phyloP scores from a whole-genome alignment of 805 yeast genomes.

The Sugiyamaella lignohabitans region DNA sequence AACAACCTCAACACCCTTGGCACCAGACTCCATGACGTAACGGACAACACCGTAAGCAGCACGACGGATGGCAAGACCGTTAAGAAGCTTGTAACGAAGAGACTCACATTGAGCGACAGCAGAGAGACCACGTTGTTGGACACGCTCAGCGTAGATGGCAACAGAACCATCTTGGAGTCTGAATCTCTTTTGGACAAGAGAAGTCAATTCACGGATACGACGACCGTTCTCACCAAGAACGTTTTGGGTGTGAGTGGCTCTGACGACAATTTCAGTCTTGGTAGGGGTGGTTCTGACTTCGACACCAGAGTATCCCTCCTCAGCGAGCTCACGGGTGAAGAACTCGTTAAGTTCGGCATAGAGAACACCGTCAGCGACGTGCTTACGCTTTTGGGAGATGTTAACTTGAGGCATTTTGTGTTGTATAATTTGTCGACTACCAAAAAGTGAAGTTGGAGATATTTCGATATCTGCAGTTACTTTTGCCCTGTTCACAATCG shows the following conservation, averaged over 20 bases:
- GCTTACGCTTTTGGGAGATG: conserved; percentile 97
- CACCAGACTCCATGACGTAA: conserved; percentile 99
- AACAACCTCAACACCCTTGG: conserved; percentile 99
- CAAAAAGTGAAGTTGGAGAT: conserved; percentile 4
- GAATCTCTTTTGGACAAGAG: conserved; percentile 98
- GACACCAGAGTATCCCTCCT: conserved; percentile 99
- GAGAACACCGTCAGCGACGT: conserved; percentile 99
- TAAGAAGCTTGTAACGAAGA: conserved; percentile 92
- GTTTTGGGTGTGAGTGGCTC: conserved; percentile 98
- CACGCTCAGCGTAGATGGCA: conserved; percentile 96
- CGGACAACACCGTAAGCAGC: conserved; percentile 99
- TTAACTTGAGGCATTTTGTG: conserved; percentile 33
- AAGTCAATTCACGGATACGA: conserved; percentile 97
- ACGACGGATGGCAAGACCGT: conserved; percentile 99
- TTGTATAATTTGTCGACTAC: background rate
- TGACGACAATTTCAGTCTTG: conserved; percentile 96
- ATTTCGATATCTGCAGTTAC: too few species aligned
- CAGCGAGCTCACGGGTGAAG: conserved; percentile 99
- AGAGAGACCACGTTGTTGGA: conserved; percentile 98
- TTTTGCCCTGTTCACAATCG: too few species aligned
- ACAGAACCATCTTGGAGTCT: conserved; percentile 88
- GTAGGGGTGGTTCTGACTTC: conserved; percentile 98
- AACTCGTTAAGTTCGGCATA: conserved; percentile 99
- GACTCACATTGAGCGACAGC: conserved; percentile 99
- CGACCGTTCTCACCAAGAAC: conserved; percentile 99